Conservation (phyloP, 2,329 filamentous ascomycete species). For the Epichloe baconii region DNA sequence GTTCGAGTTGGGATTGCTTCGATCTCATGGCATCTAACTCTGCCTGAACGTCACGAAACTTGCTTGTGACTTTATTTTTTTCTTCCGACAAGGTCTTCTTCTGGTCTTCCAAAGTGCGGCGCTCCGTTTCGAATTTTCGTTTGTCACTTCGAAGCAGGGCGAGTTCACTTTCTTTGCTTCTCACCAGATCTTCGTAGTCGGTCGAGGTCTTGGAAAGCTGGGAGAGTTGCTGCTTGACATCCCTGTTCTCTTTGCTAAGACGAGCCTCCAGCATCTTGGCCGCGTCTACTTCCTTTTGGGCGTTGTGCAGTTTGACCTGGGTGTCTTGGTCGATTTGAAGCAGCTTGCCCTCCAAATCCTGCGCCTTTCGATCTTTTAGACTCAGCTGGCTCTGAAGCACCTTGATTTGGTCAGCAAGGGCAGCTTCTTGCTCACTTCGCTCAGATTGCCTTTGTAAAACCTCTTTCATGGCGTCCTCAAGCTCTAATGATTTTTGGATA, state of each 20-base stretch:
- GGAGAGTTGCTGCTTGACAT: constrained; percentile 71
- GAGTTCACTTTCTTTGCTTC: constrained; percentile 88
- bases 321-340: constrained; percentile 79
- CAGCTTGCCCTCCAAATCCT: constrained; percentile 74
- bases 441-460: constrained; percentile 59
- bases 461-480: constrained; percentile 60
- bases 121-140: constrained; percentile 70
- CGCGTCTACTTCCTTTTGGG: constrained; percentile 67
- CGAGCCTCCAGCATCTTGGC: constrained; percentile 64
- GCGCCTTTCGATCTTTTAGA: constrained; percentile 78
- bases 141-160: constrained; percentile 73
- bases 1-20: constrained; percentile 71
- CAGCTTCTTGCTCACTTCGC: constrained; percentile 62
- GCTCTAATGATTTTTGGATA: constrained; percentile 53
- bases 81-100: constrained; percentile 57
- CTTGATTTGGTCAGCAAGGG: constrained; percentile 70
- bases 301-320: constrained; percentile 66
- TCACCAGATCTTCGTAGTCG: constrained; percentile 86
- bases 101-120: constrained; percentile 65
- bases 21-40: constrained; percentile 78
- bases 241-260: constrained; percentile 65
- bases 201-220: constrained; percentile 85
- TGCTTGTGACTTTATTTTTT: constrained; percentile 64
- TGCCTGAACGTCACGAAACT: constrained; percentile 73
- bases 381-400: constrained; percentile 83